Percentiles rank a stretch among this genome's conserved stretches.
phyloP scores from a whole-genome alignment of 495 filamentous ascomycete genomes.

The Aspergillus affinis region DNA sequence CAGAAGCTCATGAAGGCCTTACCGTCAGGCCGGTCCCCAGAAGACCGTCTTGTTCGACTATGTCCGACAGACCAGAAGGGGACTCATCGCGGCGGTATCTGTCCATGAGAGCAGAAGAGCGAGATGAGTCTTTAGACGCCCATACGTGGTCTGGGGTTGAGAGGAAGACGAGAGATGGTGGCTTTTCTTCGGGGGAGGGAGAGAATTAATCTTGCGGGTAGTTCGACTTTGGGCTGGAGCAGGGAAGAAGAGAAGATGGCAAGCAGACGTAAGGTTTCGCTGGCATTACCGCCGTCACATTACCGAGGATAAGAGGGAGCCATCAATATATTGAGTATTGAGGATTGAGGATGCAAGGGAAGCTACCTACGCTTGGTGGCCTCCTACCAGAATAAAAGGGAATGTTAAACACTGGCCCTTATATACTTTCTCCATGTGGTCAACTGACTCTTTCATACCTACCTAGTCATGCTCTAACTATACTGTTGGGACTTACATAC shows the following conservation, averaged over 20 bases:
- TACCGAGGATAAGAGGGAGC: neutral
- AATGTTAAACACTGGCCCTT: neutral
- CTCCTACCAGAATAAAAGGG: no score
- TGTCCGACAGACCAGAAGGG: slow-evolving; percentile 47
- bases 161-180: slow-evolving; percentile 4
- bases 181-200: neutral
- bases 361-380: no score
- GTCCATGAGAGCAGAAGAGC: slow-evolving; percentile 38
- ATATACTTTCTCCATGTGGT: neutral
- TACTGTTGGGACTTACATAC: no score
- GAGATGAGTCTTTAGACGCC: slow-evolving; percentile 28
- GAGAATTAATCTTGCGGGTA: neutral
- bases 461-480: no score
- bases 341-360: neutral
- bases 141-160: slow-evolving; percentile 28
- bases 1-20: slow-evolving; percentile 22
- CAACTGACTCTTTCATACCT: neutral
- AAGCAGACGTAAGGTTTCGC: neutral
- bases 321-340: neutral
- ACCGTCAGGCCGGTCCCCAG: slow-evolving; percentile 56
- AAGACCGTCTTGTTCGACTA: slow-evolving; percentile 48
- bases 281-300: neutral
- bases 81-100: slow-evolving; percentile 47
- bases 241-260: neutral
- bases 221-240: neutral